Conservation (phyloP, 345 rosid species). For the Populus ilicifolia region DNA sequence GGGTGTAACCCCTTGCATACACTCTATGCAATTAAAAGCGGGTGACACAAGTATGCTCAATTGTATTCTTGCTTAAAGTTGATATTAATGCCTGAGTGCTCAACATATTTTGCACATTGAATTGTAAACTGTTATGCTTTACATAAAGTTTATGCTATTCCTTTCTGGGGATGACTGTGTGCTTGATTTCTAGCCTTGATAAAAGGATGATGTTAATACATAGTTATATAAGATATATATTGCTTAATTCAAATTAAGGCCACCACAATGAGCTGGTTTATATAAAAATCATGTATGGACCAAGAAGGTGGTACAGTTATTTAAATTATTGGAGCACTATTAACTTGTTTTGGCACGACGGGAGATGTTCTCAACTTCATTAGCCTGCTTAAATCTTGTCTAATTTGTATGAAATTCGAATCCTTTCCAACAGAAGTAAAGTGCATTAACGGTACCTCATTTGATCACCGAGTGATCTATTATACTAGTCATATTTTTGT, state of each 20-base stretch:
- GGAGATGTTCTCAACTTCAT: not conserved
- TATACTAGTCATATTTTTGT: not conserved
- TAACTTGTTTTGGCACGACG: not conserved
- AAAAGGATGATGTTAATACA: not conserved
- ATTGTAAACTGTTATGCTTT: not conserved
- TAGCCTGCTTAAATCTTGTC: not conserved
- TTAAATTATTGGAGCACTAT: not conserved
- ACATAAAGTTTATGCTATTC: slow-evolving; percentile 62
- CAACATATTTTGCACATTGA: not conserved
- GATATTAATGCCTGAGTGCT: slow-evolving; percentile 3
- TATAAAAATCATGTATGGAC: not conserved
- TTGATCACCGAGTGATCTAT: not conserved
- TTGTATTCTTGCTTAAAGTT: slow-evolving; percentile 7
- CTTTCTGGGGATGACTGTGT: slow-evolving; percentile 59
- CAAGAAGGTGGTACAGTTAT: not conserved
- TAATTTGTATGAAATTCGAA: not conserved
- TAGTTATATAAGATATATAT: not conserved
- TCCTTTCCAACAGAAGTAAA: not conserved
- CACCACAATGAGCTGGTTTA: not conserved
- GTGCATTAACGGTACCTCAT: not conserved
- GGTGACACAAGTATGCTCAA: slow-evolving; percentile 74
- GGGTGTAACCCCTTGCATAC: slow-evolving; percentile 97
- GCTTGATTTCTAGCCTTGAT: slow-evolving; percentile 7
- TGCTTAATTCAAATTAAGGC: not conserved
- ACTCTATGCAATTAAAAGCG: slow-evolving; percentile 80